A percentile compares a stretch with the other conserved stretches of the same genome.
These are phyloP conservation scores for Globisporangium middletonii DNA, from an alignment of 352 stramenopile species.

Conservation along the genomic window DNA sequence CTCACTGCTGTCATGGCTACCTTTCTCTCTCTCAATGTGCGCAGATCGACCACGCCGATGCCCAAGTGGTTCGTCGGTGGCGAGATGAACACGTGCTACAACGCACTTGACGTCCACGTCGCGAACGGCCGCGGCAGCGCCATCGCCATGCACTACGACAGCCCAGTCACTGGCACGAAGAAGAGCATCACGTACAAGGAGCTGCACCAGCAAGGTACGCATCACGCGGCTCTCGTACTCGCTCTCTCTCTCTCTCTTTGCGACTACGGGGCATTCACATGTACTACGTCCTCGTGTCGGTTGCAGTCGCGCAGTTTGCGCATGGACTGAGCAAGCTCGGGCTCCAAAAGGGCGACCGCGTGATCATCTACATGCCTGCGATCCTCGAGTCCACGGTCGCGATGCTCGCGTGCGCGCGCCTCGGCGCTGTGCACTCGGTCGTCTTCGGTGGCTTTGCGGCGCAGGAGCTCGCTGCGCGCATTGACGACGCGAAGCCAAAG, in stretches of 20 bases:
- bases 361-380: slow-evolving; percentile 98
- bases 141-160: slow-evolving; percentile 54
- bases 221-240: background rate
- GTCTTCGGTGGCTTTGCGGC: slow-evolving; percentile 89
- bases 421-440: slow-evolving; percentile 92
- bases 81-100: slow-evolving; percentile 71
- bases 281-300: background rate
- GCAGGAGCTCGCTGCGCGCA: slow-evolving; percentile 75
- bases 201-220: slow-evolving; percentile 26
- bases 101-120: slow-evolving; percentile 55
- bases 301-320: slow-evolving; percentile 47
- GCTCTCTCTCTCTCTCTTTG: background rate
- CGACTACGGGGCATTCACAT: background rate
- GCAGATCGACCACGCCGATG: slow-evolving; percentile 26
- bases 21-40: background rate
- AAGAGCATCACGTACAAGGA: slow-evolving; percentile 43
- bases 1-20: background rate
- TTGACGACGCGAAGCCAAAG: slow-evolving; percentile 80
- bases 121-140: slow-evolving; percentile 43
- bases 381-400: slow-evolving; percentile 93
- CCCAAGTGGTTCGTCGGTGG: slow-evolving; percentile 46
- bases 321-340: slow-evolving; percentile 93
- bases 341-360: slow-evolving; percentile 90
- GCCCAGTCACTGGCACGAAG: slow-evolving; percentile 50
- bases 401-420: slow-evolving; percentile 96